These are phyloP conservation scores for Backusella liffmaniae DNA, from an alignment of 192 early-diverging fungal species.

Conservation along the genomic window DNA sequence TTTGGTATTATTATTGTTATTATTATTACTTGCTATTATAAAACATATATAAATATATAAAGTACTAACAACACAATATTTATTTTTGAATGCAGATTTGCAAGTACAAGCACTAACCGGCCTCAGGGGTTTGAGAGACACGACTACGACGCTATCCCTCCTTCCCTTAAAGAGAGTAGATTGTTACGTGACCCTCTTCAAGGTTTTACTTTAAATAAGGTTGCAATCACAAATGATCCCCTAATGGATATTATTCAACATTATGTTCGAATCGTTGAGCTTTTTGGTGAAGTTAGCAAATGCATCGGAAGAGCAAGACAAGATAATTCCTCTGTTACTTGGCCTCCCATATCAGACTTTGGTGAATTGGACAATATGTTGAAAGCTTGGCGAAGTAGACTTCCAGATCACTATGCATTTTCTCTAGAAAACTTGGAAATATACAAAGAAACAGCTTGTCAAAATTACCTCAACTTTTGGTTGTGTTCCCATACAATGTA, in stretches of 20 bases:
- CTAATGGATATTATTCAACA: conserved; percentile 18
- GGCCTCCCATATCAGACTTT: conserved; percentile 32
- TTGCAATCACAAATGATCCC: conserved; percentile 17
- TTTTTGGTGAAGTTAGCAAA: conserved; percentile 35
- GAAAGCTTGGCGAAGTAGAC: conserved; percentile 10
- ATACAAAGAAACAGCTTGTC: conserved; percentile 16
- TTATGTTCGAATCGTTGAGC: conserved; percentile 13
- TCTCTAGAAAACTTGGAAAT: not conserved
- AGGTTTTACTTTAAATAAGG: conserved; percentile 8
- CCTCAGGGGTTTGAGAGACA: conserved; percentile 48
- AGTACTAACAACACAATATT: not conserved
- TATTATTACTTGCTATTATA: not conserved
- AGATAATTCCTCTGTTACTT: conserved; percentile 1
- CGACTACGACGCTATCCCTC: conserved; percentile 38
- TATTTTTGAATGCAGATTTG: conserved; percentile 23
- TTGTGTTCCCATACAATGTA: conserved; percentile 24
- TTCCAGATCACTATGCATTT: conserved; percentile 18
- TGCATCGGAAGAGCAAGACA: conserved; percentile 20
- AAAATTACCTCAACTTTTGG: conserved; percentile 24
- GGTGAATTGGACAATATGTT: conserved; percentile 12
- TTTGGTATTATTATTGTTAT: not conserved
- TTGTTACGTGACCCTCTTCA: conserved; percentile 23
- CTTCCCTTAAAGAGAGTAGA: conserved; percentile 18
- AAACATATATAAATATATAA: not conserved
- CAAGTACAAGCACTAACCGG: conserved; percentile 38